Evolutionary conservation across 768 basidiomycete species (phyloP).

Genomic region (Sistotremastrum niveocremeum): DNA sequence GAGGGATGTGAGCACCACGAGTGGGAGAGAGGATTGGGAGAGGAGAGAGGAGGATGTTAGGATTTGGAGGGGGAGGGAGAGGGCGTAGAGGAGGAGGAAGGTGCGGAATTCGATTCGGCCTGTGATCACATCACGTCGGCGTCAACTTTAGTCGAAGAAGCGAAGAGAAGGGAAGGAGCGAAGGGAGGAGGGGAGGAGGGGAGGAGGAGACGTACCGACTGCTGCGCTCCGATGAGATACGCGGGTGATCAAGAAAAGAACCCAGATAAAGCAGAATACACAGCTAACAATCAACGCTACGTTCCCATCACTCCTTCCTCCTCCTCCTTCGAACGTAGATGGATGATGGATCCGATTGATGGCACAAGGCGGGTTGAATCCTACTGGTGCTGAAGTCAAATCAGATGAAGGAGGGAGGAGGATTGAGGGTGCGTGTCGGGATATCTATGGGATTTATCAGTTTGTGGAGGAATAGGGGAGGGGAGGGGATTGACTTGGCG

Average conservation of each 20-base stretch:
- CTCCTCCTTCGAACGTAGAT: conserved; percentile 44
- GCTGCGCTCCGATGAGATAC: conserved; percentile 69
- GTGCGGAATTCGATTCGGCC: conserved; percentile 59
- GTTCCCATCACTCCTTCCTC: conserved; percentile 33
- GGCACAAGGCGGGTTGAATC: conserved; percentile 70
- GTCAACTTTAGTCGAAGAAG: too few relatives aligned
- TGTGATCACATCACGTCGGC: too few relatives aligned
- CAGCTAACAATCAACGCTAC: conserved; percentile 79
- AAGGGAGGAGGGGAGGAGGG: too few relatives aligned
- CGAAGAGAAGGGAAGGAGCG: too few relatives aligned
- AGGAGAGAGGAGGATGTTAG: conserved; percentile 70
- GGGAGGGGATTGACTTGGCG: conserved; percentile 43
- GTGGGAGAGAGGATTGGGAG: conserved; percentile 59
- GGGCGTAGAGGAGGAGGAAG: conserved; percentile 51
- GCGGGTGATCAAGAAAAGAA: conserved; percentile 38
- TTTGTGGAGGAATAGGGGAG: conserved; percentile 4
- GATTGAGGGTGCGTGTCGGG: conserved; percentile 16
- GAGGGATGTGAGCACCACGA: conserved; percentile 57
- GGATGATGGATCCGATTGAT: conserved; percentile 45
- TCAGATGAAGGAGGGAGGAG: conserved; percentile 31
- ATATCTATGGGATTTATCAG: conserved; percentile 13
- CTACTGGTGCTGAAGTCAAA: conserved; percentile 52
- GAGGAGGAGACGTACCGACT: conserved; percentile 38
- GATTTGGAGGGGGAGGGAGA: conserved; percentile 69
- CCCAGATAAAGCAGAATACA: conserved; percentile 49